Base-by-base conservation (phyloP, 108 stramenopile genomes). In the Seminavis robusta region DNA sequence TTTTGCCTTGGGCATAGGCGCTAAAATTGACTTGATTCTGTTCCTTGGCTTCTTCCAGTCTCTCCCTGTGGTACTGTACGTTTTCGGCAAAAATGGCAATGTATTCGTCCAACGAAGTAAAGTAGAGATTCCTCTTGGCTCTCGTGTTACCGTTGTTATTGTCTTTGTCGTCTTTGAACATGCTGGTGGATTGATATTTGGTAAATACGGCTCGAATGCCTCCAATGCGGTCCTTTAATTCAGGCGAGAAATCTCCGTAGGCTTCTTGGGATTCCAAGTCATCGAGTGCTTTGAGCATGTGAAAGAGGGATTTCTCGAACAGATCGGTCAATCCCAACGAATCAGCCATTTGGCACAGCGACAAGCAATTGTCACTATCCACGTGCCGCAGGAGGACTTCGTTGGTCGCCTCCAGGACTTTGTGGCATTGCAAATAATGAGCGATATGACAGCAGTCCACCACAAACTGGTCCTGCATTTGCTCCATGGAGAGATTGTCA, bases 291-390 rank as follows among this genome's bases (percentile, higher is more conserved):
- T 51, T 15, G 47, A 80, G 56, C 68, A 75, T 74, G 54, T 64
- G 61, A 38, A 43, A 45, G 16, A 80, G 32, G 25, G 75, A 52
- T 27, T 50, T 48, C 57, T 91, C 89, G 36, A 82, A 81, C 23
- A 91, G 50, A 21, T 47, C 38, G 33, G 72, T 68, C 27, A 91
- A 32, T 39, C 66, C 48, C 33, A 84, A 53, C 48, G 79, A 67
- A 73, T 91, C 89, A 4, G 85, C 81, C 41, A 91, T 63, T 55
- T 81, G 74, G 30, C 72, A 80, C 45, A 91, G 47, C 8, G 70
- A 71, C 51, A 79, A 53, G 59, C 89, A 91, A 50, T 91, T 91
- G 11, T 67, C 56, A 23, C 76, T 67, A 56, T 82, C 81, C 33
- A 91, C 68, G 4, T 70, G 71, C 33, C 54, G 41, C 19, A 75